Base-by-base conservation (phyloP, 495 filamentous ascomycete species). In the Geoglossum glabrum region DNA sequence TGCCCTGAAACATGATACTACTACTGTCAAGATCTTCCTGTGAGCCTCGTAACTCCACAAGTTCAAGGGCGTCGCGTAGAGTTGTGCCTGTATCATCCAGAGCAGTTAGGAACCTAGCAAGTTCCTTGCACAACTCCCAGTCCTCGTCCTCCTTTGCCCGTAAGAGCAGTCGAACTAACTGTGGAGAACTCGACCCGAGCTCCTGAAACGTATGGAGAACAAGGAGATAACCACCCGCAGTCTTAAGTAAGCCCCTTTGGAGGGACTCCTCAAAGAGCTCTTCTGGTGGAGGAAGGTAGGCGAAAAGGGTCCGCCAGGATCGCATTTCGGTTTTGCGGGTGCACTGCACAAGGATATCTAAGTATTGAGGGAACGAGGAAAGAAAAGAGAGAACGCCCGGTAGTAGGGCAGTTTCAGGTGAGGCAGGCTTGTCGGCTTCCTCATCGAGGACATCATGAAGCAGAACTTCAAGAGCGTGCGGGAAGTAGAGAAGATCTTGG, bases 281-380 rank as follows among this genome's bases (percentile, higher is more conserved):
- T 60, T 87, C 83, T 7, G 92, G 87, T 2, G 89, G 84, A 3
- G 93, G 92, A 1, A 97, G 76, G 63, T 93, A 83, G 10, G 82
- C 77, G 67, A 97, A 97, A 1, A 99, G 76, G 0, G 93, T 94
- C 28, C 84, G 82, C 93, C 93, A 99, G 23, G 85, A 93, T 28
- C 90, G 81, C 7, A 95, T 80, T 63, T 99, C 93, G 0, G 93
- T 99, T 70, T 99, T 97, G 23, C 93, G 83, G 0, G 92, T 95
- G 68, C 93, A 99, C 71, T 95, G 90, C 0, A 99, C 89, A 5
- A 99, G 81, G 57, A 95, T 88, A 65, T 97, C 92, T 31, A 97
- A 80, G 59, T 95, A 97, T 54, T 86, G 74, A 28, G 84, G 82
- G 61, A 96, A 94, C 0, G 86, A 87, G 0, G 88, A 88, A 3